These are phyloP conservation scores for Liriodendron chinense DNA, from an alignment of 164 flowering plant genomes.

Conservation along the genomic window DNA sequence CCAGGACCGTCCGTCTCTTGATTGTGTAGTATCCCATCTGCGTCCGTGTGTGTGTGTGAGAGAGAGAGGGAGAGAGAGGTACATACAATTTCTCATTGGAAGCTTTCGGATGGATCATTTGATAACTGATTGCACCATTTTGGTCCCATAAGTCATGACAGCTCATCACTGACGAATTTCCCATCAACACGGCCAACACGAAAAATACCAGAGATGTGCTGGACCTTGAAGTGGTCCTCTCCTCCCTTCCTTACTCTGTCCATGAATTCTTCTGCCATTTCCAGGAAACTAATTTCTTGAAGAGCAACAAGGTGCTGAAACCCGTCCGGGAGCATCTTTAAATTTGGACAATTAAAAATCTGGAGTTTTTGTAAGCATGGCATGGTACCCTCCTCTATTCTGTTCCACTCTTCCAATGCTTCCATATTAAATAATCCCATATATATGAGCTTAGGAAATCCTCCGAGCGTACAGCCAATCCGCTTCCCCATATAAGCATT, in stretches of 20 bases:
- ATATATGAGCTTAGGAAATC: background rate
- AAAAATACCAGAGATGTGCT: background rate
- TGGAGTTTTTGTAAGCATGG: background rate
- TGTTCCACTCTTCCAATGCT: background rate
- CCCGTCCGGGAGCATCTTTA: background rate
- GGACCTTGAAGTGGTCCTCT: background rate
- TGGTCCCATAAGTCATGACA: background rate
- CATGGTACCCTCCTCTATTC: background rate
- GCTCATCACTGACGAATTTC: background rate
- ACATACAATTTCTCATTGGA: too few relatives aligned
- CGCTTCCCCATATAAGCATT: background rate
- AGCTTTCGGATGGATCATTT: too few relatives aligned
- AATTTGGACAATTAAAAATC: background rate
- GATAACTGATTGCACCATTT: too few relatives aligned
- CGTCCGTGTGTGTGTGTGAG: too few relatives aligned
- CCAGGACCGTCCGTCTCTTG: too few relatives aligned
- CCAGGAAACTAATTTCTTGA: background rate
- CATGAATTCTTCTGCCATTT: background rate
- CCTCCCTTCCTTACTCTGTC: background rate
- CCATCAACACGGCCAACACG: too few relatives aligned
- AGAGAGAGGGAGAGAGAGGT: too few relatives aligned
- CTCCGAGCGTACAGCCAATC: background rate
- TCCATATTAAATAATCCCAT: background rate
- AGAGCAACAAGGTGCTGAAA: background rate
- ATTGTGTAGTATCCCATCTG: too few relatives aligned